These are phyloP conservation scores for Dentipellis sp. DNA, from an alignment of 768 basidiomycete species.

Conservation along the genomic window DNA sequence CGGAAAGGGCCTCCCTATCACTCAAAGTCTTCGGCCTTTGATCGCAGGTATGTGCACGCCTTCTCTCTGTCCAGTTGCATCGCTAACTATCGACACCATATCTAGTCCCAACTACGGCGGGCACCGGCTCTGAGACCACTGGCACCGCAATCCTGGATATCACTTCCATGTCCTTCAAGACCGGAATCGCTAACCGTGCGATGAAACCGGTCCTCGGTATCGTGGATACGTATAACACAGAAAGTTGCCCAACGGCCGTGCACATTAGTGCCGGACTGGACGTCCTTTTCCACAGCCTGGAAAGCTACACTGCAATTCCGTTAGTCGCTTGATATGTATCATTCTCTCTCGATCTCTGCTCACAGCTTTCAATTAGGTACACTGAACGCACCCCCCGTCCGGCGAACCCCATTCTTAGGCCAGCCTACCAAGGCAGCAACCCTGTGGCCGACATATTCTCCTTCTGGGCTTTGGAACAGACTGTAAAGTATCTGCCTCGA, in stretches of 20 bases:
- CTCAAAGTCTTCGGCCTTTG: constrained; percentile 64
- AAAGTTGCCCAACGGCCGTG: constrained; percentile 82
- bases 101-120: constrained; percentile 63
- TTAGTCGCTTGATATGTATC: constrained; percentile 27
- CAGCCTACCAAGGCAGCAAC: constrained; percentile 91
- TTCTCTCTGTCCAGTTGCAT: not conserved
- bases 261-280: constrained; percentile 95
- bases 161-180: constrained; percentile 89
- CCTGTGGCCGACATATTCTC: constrained; percentile 95
- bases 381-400: constrained; percentile 86
- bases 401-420: constrained; percentile 79
- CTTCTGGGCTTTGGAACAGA: constrained; percentile 84
- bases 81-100: not conserved
- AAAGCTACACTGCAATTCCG: constrained; percentile 92
- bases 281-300: constrained; percentile 92
- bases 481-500: constrained; percentile 82
- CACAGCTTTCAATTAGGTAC: constrained; percentile 40
- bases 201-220: constrained; percentile 79
- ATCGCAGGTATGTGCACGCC: constrained; percentile 51
- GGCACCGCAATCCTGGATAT: constrained; percentile 93
- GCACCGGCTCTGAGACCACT: constrained; percentile 92
- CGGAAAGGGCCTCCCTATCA: constrained; percentile 84
- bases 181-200: constrained; percentile 89
- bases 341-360: not conserved
- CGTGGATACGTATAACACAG: constrained; percentile 86